phyloP scores from a whole-genome alignment of 768 basidiomycete genomes.

The Lactarius psammicola region DNA sequence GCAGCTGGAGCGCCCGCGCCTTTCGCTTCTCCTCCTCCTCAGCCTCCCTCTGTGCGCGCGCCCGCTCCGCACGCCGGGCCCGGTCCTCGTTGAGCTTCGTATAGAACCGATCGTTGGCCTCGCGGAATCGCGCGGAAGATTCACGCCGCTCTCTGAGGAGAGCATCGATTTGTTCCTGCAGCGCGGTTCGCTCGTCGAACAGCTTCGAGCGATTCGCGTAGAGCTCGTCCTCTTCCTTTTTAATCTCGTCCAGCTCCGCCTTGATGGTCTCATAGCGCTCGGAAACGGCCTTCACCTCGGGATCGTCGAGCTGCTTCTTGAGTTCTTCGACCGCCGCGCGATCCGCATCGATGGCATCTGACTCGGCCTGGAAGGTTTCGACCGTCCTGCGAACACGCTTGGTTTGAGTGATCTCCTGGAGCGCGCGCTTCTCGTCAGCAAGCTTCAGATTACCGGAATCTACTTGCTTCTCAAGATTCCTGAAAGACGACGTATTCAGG shows the following conservation, averaged over 20 bases:
- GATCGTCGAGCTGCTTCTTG: constrained; percentile 84
- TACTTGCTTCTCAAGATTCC: constrained; percentile 83
- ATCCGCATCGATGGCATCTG: constrained; percentile 80
- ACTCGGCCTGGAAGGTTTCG: constrained; percentile 76
- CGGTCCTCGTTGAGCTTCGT: constrained; percentile 86
- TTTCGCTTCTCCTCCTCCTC: constrained; percentile 78
- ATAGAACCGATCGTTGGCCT: constrained; percentile 81
- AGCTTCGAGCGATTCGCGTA: constrained; percentile 79
- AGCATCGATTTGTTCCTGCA: constrained; percentile 66
- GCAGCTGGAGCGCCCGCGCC: constrained; percentile 74
- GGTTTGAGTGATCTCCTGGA: constrained; percentile 79
- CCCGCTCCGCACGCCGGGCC: constrained; percentile 74
- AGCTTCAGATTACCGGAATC: constrained; percentile 91
- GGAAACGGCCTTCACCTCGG: constrained; percentile 75
- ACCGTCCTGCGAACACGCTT: constrained; percentile 72
- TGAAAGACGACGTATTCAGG: constrained; percentile 36
- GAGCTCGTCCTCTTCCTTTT: constrained; percentile 82
- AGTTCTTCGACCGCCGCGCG: constrained; percentile 73
- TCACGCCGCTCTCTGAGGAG: constrained; percentile 79
- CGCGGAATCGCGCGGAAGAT: constrained; percentile 65
- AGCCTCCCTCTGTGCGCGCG: constrained; percentile 69
- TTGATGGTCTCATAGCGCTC: constrained; percentile 82
- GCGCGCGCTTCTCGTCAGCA: constrained; percentile 91
- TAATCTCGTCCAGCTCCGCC: constrained; percentile 80
- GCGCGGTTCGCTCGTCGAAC: constrained; percentile 77